Evolutionary conservation across 352 stramenopile species (phyloP), one percentile per base, ranked within the genome.

Genomic region (Phytophthora constricta): DNA sequence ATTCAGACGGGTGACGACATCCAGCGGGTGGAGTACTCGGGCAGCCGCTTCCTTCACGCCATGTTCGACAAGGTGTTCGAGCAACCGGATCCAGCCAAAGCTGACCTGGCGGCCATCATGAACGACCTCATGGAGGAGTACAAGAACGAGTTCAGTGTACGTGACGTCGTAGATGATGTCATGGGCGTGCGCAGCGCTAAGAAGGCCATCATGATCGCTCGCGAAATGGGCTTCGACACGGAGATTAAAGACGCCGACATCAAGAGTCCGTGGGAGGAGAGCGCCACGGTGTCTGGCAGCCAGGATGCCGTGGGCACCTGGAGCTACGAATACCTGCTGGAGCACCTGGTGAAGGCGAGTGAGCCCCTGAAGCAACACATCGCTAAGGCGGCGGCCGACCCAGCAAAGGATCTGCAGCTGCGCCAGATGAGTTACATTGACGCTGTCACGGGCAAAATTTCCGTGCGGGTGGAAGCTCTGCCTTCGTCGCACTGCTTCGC

Each of bases 1-100:
- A 78, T 98, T 11, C 91, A 96, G 62, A 96, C 91, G 7, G 96
- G 96, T 0, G 95, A 99, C 65, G 82, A 88, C 33, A 94, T 98
- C 59, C 72, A 91, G 34, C 77, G 78, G 27, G 72, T 99, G 43
- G 91, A 98, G 70, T 93, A 96, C 42, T 96, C 96, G 16, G 86
- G 97, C 56, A 97, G 89, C 50, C 87, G 87, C 11, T 78, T 93
- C 28, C 76, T 98, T 53, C 95, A 96, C 62, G 89, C 85, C 48
- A 79, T 97, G 34, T 87, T 98, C 43, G 78, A 87, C 31, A 61
- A 72, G 9, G 68, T 77, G 33, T 70, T 73, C 13, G 75, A 71
- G 7, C 53, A 65, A 26, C 51, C 74, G 0, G 49, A 68, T 10
- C 51, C 68, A 16, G 34, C 68, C 1, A 65, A 82, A 22, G 67